These are phyloP conservation scores for Elsinoe batatas DNA, from an alignment of 2,329 filamentous ascomycete species.

Conservation along the genomic window DNA sequence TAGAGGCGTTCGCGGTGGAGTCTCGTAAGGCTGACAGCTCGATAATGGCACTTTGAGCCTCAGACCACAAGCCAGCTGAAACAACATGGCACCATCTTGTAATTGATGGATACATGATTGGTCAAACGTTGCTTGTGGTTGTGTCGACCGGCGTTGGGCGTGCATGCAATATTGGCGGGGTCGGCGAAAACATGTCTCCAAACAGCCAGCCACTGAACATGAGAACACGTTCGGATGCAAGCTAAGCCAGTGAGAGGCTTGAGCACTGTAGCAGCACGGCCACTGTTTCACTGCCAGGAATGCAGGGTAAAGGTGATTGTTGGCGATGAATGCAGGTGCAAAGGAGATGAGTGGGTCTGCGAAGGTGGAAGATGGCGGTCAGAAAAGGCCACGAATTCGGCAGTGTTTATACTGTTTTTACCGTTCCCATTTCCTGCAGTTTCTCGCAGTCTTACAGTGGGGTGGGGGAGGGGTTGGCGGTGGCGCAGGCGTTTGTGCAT, in stretches of 20 bases:
- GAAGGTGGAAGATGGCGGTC: too few species aligned
- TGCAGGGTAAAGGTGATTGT: too few species aligned
- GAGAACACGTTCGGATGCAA: background rate
- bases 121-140: background rate
- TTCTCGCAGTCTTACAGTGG: too few species aligned
- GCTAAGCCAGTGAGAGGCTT: too few species aligned
- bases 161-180: background rate
- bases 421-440: too few species aligned
- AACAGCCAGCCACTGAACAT: slow-evolving; percentile 2
- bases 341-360: too few species aligned
- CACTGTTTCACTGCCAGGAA: too few species aligned
- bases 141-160: background rate
- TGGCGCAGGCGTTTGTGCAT: slow-evolving; percentile 56
- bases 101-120: background rate
- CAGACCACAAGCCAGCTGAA: background rate
- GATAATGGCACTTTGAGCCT: background rate
- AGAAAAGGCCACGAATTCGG: too few species aligned
- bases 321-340: too few species aligned
- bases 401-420: too few species aligned
- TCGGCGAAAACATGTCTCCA: background rate
- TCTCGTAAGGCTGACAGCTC: background rate
- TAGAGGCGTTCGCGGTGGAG: background rate
- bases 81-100: background rate
- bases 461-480: slow-evolving; percentile 45
- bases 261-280: too few species aligned